phyloP scores from a whole-genome alignment of 2,329 filamentous ascomycete genomes.

The Teratosphaeria epicoccoides region DNA sequence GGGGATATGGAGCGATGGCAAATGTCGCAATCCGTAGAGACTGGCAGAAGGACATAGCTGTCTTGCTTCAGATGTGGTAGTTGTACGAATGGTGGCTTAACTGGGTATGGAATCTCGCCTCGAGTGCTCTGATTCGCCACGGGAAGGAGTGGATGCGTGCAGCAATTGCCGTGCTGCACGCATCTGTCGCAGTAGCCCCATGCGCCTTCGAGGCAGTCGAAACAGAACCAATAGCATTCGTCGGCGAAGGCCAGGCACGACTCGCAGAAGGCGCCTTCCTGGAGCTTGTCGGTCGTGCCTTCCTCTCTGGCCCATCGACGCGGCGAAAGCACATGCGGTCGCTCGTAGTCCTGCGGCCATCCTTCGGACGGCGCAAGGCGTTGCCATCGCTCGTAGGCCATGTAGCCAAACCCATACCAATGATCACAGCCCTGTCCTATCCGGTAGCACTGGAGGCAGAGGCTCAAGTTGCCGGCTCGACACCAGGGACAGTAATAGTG shows the following conservation, averaged over 20 bases:
- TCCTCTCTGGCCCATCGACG: slow-evolving; percentile 31
- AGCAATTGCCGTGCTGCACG: slow-evolving; percentile 70
- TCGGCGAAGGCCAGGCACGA: slow-evolving; percentile 64
- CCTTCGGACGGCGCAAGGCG: slow-evolving; percentile 32
- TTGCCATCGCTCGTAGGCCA: slow-evolving; percentile 44
- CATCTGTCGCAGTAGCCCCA: slow-evolving; percentile 91
- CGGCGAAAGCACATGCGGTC: slow-evolving; percentile 43
- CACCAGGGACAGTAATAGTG: slow-evolving; percentile 76
- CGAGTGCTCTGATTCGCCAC: slow-evolving; percentile 47
- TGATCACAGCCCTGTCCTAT: slow-evolving; percentile 64
- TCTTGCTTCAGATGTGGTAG: slow-evolving; percentile 30
- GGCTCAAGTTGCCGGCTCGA: slow-evolving; percentile 58
- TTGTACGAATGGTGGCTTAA: slow-evolving; percentile 12
- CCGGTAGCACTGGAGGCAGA: slow-evolving; percentile 75
- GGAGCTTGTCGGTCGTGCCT: slow-evolving; percentile 17
- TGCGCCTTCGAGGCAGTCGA: slow-evolving; percentile 73
- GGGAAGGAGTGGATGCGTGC: slow-evolving; percentile 67
- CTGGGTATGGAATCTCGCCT: slow-evolving; percentile 5
- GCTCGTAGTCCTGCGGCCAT: slow-evolving; percentile 32
- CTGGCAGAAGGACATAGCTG: slow-evolving; percentile 30
- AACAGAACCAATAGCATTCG: slow-evolving; percentile 82
- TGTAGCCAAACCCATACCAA: slow-evolving; percentile 79
- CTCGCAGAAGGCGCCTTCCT: slow-evolving; percentile 77
- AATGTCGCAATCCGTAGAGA: slow-evolving; percentile 64
- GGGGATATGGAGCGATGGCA: slow-evolving; percentile 65